A percentile compares a stretch with the other conserved stretches of the same genome.
These are phyloP conservation scores for Aspergillus indologenus DNA, from an alignment of 495 filamentous ascomycete species.

Conservation along the genomic window DNA sequence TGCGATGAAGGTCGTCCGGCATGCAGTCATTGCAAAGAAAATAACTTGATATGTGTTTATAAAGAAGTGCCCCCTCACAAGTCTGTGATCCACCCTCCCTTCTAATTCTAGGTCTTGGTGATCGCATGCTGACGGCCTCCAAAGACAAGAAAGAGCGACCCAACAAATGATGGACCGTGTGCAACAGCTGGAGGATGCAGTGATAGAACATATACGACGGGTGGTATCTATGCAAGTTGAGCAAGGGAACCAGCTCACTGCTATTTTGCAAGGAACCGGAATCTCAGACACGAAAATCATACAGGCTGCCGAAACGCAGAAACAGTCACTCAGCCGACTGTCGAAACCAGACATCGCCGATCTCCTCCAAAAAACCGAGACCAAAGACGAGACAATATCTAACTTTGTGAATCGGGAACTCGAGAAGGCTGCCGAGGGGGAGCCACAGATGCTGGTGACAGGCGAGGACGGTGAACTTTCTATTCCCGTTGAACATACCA, in stretches of 20 bases:
- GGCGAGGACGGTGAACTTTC: conserved; percentile 52
- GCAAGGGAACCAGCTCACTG: conserved; percentile 9
- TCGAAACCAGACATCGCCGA: conserved; percentile 21
- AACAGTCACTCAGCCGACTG: conserved; percentile 10
- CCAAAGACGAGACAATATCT: conserved; percentile 17
- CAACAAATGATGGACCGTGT: conserved; percentile 37
- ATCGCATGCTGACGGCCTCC: conserved; percentile 9
- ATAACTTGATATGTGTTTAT: conserved; percentile 53
- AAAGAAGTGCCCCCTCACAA: conserved; percentile 60
- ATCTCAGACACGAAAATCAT: conserved; percentile 11
- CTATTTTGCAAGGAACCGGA: conserved; percentile 7
- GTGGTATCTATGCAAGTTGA: conserved; percentile 19
- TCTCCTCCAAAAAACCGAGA: conserved; percentile 6
- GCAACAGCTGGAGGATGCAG: conserved; percentile 28
- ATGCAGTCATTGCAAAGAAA: conserved; percentile 60
- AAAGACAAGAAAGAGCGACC: conserved; percentile 43
- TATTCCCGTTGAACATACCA: conserved; percentile 76
- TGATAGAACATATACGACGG: conserved; percentile 15
- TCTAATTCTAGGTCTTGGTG: background rate
- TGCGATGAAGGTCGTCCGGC: conserved; percentile 59
- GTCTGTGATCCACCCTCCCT: conserved; percentile 29
- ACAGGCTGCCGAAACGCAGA: conserved; percentile 9
- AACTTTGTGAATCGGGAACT: conserved; percentile 2
- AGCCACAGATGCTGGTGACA: conserved; percentile 11
- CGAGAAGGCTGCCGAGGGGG: conserved; percentile 1